Evolutionary conservation across 1,284 basidiomycete species (phyloP).

Genomic region (Cutaneotrichosporon dermatis): DNA sequence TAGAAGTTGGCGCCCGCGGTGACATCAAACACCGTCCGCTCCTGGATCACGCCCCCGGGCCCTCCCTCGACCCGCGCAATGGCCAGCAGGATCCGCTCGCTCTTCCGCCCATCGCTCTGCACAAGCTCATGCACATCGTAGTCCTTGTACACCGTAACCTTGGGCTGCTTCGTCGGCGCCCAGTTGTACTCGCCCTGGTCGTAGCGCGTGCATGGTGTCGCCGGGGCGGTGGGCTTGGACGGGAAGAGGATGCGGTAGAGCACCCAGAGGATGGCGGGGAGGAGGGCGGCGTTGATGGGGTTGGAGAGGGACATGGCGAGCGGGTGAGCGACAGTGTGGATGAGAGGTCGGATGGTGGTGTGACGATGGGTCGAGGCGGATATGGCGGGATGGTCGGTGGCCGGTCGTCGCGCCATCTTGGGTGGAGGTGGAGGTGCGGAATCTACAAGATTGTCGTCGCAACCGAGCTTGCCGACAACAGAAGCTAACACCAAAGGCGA

Average conservation of each 20-base stretch:
- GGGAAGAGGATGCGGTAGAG: slow-evolving; percentile 70
- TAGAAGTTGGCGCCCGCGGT: slow-evolving; percentile 83
- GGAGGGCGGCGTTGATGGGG: slow-evolving; percentile 57
- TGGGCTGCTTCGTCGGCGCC: slow-evolving; percentile 74
- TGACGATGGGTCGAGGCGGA: neutral
- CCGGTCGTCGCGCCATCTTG: too few relatives aligned
- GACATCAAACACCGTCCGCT: slow-evolving; percentile 86
- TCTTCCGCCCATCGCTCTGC: slow-evolving; percentile 63
- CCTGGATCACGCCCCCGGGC: slow-evolving; percentile 42
- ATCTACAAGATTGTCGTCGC: too few relatives aligned
- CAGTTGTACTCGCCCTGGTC: slow-evolving; percentile 66
- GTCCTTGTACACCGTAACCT: slow-evolving; percentile 66
- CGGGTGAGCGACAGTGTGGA: too few relatives aligned
- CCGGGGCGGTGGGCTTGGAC: slow-evolving; percentile 43
- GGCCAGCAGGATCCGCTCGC: slow-evolving; percentile 68
- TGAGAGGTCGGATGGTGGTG: neutral
- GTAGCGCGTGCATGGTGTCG: slow-evolving; percentile 25
- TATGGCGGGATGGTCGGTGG: too few relatives aligned
- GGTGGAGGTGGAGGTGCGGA: too few relatives aligned
- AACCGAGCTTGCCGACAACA: too few relatives aligned
- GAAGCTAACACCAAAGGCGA: too few relatives aligned
- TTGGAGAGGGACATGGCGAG: slow-evolving; percentile 36
- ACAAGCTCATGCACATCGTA: slow-evolving; percentile 71
- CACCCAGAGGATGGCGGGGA: slow-evolving; percentile 73
- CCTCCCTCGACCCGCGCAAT: slow-evolving; percentile 58